Evolutionary conservation across 2,329 filamentous ascomycete genomes (phyloP), one percentile per base, ranked within the genome.

Genomic region (Colletotrichum sidae): DNA sequence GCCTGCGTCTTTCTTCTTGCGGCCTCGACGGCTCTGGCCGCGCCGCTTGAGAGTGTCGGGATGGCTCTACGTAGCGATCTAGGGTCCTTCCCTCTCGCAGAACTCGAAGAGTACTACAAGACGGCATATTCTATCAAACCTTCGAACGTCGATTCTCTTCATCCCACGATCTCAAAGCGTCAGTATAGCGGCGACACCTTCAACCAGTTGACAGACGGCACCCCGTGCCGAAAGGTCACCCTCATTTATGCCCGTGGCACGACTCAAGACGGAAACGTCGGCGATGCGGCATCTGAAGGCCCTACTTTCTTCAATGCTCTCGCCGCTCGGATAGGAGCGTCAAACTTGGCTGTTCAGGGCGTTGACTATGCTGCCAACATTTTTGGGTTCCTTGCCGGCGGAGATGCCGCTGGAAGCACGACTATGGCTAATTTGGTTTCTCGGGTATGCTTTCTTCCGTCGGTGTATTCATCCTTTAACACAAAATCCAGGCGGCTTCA

Each of bases 211-310:
- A 67, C 65, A 13, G 67, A 68, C n/a, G 67, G 67, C 52, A 67
- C 67, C 10, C 10, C 62, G 7, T 84, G 82, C 73, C 81, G 79
- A 46, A 70, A 76, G 35, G 78, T 85, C 62, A 87, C 84, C 5
- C 73, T 88, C 55, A 82, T 88, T 69, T 88, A 84, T 69, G 85
- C 85, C 17, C 80, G 85, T 13, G 85, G 86, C 8, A 86, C 85
- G 4, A 81, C 79, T 5, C 84, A 87, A 71, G 41, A 65, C 1
- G 84, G 84, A 44, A 87, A 85, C 69, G 81, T 87, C 56, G 85
- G 85, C 17, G 71, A 71, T 17, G 68, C 81, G 2, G 77, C 80
- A 2, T 65, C 62, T 35, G 62, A 65, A n/a, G 85, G 85, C 1
- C 84, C 84, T 2, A 78, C 81, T 2, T 82, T 87, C 68, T 82